Conservation (phyloP, 179 eudicot species). For the Silene noctiflora region DNA sequence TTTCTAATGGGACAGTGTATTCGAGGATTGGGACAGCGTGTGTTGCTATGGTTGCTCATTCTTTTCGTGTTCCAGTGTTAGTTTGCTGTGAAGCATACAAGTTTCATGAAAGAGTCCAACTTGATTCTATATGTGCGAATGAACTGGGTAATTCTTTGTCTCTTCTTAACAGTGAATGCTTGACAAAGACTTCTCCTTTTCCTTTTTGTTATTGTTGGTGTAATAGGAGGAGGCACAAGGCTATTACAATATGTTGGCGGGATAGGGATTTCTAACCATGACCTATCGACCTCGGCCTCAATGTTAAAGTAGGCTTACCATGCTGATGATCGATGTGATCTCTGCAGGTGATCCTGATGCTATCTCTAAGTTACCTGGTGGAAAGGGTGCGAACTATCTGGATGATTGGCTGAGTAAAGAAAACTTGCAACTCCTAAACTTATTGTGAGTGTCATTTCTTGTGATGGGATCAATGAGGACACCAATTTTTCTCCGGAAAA, state of each 20-base stretch:
- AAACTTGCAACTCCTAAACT: slow-evolving; percentile 75
- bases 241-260: background rate
- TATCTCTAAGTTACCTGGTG: slow-evolving; percentile 65
- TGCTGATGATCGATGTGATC: background rate
- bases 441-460: slow-evolving; percentile 51
- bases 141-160: slow-evolving; percentile 63
- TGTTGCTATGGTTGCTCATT: slow-evolving; percentile 98
- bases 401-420: slow-evolving; percentile 51
- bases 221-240: background rate
- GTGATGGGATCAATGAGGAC: background rate
- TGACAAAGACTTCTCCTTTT: background rate
- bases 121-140: slow-evolving; percentile 92
- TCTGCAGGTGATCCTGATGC: slow-evolving; percentile 75
- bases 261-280: background rate
- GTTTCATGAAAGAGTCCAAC: slow-evolving; percentile 91
- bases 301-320: no score
- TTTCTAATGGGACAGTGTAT: slow-evolving; percentile 86
- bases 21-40: slow-evolving; percentile 90
- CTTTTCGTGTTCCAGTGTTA: slow-evolving; percentile 81
- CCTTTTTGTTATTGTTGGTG: background rate
- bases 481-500: background rate
- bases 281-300: background rate
- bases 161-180: background rate
- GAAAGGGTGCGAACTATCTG: slow-evolving; percentile 54
- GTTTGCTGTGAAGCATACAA: slow-evolving; percentile 95